Evolutionary conservation across 1,284 basidiomycete genomes (phyloP).

Genomic region (Hortiboletus rubellus): DNA sequence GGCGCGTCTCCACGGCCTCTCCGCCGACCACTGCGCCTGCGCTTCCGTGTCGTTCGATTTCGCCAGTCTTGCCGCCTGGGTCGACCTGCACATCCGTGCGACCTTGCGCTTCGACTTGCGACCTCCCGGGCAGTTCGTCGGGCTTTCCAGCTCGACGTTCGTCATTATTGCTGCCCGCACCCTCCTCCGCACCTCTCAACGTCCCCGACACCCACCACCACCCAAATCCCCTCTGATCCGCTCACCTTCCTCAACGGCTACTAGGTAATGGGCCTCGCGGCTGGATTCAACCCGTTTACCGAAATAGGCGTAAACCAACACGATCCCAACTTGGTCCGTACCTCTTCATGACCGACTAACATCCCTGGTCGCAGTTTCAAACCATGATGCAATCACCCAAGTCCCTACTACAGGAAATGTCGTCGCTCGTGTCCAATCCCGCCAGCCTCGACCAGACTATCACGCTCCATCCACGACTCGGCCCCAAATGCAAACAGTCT

Average conservation of each 20-base stretch:
- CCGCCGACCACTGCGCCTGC: too few species aligned
- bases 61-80: too few species aligned
- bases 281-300: constrained; percentile 84
- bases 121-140: constrained; percentile 26
- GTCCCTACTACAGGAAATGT: constrained; percentile 72
- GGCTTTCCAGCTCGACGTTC: too few species aligned
- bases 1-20: too few species aligned
- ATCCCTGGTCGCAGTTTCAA: constrained; percentile 56
- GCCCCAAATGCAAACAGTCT: constrained; percentile 81
- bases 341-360: background rate
- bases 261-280: constrained; percentile 73
- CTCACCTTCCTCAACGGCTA: constrained; percentile 74
- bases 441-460: constrained; percentile 85
- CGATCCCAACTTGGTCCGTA: constrained; percentile 83
- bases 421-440: constrained; percentile 74
- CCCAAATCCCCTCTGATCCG: constrained; percentile 67
- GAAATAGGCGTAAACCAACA: constrained; percentile 84
- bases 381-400: constrained; percentile 82
- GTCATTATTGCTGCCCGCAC: too few species aligned
- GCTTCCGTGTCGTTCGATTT: too few species aligned
- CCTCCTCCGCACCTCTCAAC: too few species aligned
- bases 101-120: too few species aligned
- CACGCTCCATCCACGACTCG: constrained; percentile 77
- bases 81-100: too few species aligned
- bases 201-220: constrained; percentile 11